Percentiles rank a stretch among this genome's conserved stretches.
These are phyloP conservation scores for Ophiostoma triangulosporum DNA, from an alignment of 2,329 filamentous ascomycete genomes.

Conservation along the genomic window DNA sequence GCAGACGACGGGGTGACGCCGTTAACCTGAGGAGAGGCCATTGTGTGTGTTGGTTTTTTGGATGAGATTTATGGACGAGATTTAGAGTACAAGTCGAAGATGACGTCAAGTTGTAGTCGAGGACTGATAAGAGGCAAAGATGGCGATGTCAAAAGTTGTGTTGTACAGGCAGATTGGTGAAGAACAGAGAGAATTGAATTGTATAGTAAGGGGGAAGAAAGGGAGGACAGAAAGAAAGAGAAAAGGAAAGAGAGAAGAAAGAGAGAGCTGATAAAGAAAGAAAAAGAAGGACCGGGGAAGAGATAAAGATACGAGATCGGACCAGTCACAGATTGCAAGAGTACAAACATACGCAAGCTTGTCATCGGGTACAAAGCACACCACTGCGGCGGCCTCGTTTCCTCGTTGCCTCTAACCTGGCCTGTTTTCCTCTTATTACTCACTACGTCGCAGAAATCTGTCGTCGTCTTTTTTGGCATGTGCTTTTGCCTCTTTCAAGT, in stretches of 20 bases:
- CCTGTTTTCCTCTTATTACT: too few relatives aligned
- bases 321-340: background rate
- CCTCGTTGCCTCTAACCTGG: too few relatives aligned
- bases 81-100: background rate
- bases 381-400: too few relatives aligned
- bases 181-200: background rate
- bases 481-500: slow-evolving; percentile 7
- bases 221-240: background rate
- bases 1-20: slow-evolving; percentile 13
- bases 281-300: background rate
- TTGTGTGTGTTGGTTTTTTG: background rate
- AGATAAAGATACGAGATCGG: background rate
- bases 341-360: background rate
- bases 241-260: background rate
- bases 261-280: background rate
- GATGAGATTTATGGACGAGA: background rate
- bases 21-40: slow-evolving; percentile 14
- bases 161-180: too few relatives aligned
- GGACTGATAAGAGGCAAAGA: too few relatives aligned
- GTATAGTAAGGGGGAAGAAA: background rate
- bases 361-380: too few relatives aligned
- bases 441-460: too few relatives aligned
- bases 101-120: too few relatives aligned
- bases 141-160: too few relatives aligned
- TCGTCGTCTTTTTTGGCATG: slow-evolving; percentile 7